Evolutionary conservation across 108 stramenopile genomes (phyloP), one percentile per base, ranked within the genome.

Genomic region (Pseudonitzschia pungens): DNA sequence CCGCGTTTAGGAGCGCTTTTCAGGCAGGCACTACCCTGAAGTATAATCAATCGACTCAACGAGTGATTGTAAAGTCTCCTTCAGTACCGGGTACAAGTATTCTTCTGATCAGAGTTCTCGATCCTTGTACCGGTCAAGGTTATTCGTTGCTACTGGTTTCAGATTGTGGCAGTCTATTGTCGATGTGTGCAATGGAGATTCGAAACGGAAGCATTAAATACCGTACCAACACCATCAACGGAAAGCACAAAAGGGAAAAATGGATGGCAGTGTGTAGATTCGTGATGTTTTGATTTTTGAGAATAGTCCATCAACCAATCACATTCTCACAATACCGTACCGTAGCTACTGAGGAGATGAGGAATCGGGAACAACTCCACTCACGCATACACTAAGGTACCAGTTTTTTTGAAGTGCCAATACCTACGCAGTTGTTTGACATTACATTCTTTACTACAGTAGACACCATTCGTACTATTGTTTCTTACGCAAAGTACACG

Each of bases 281-380:
- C 28, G 28, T 22, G 58, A 59, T 59, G 15, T 32, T 59, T 59
- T 29, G 58, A 59, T n/a, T n/a, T n/a, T n/a, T n/a, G n/a, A n/a
- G n/a, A n/a, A n/a, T n/a, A n/a, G n/a, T n/a, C n/a, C n/a, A 32
- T 59, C 58, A 20, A 22, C 58, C 31, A 59, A 29, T 59, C 58
- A 29, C 10, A 59, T n/a, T n/a, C n/a, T n/a, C n/a, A n/a, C n/a
- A n/a, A n/a, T n/a, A n/a, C n/a, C n/a, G n/a, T n/a, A n/a, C n/a
- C n/a, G n/a, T n/a, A n/a, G n/a, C n/a, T n/a, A n/a, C n/a, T n/a
- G n/a, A n/a, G n/a, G n/a, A n/a, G n/a, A n/a, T n/a, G n/a, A n/a
- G n/a, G n/a, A n/a, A n/a, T n/a, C n/a, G n/a, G n/a, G n/a, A n/a
- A n/a, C n/a, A n/a, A n/a, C n/a, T n/a, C n/a, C n/a, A n/a, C n/a